Base-by-base conservation (phyloP, 768 basidiomycete genomes). In the Hygrophoropsis aurantiaca region DNA sequence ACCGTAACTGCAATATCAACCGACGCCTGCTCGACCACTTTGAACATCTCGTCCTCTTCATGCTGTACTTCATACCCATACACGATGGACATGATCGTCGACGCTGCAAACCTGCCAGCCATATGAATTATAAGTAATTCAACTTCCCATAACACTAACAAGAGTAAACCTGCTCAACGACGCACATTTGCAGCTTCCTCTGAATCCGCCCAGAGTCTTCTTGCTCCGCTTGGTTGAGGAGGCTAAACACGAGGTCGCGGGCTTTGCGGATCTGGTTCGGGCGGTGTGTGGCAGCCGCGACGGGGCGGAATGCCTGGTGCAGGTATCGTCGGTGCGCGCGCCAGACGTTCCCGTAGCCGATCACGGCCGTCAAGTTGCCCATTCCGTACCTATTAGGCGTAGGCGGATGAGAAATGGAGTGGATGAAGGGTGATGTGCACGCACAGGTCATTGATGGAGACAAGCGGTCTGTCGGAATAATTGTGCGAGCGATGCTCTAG, bases 381-480 rank as follows among this genome's bases (percentile, higher is more conserved):
- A 30, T 30, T 13, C 27, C 27, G 13, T 7, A 30, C 27, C 27
- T 30, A 13, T 7, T 13, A 30, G n/a, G n/a, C n/a, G n/a, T n/a
- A n/a, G n/a, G n/a, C n/a, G n/a, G n/a, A n/a, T n/a, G 9, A 18
- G 51, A 8, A 44, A 34, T 36, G 3, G 11, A 40, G 19, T 19
- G 13, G 13, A n/a, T 42, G 4, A 7, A 24, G 15, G 15, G 32
- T n/a, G 30, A 13, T n/a, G n/a, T n/a, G 34, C 32, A 52, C n/a
- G 42, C 35, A 49, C 57, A 54, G 7, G 3, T 45, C 42, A 42
- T 32, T 54, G 16, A 54, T 58, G 6, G 52, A 40, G 27, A 66
- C 37, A 26, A 44, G 50, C 19, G 79, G 80, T 7, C 81, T 73
- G 50, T 77, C 77, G 4, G 78, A 79, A 52, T 80, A 80, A 37